A percentile compares a stretch with the other conserved stretches of the same genome.
Conservation (phyloP, 2,329 filamentous ascomycete species). For the Apiospora malaysiana region DNA sequence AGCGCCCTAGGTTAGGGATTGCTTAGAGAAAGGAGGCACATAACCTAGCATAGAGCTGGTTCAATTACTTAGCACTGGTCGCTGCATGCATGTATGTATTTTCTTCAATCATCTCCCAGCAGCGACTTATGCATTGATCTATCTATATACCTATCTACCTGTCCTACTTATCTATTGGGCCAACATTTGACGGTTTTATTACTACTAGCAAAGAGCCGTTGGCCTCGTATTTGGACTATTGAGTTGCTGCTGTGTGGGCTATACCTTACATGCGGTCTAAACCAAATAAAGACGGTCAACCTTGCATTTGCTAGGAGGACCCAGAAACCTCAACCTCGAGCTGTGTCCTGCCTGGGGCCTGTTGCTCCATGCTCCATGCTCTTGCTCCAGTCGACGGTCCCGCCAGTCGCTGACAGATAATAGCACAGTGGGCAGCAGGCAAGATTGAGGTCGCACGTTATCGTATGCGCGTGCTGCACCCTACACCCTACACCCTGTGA, state of each 20-base stretch:
- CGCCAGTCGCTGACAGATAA: not conserved
- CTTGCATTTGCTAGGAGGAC: conserved; percentile 2
- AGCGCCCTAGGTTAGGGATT: not conserved
- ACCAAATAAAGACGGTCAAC: conserved; percentile 14
- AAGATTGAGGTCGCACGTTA: conserved; percentile 16
- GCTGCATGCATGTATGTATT: no score
- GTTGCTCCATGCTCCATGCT: not conserved
- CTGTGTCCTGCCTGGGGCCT: conserved; percentile 13
- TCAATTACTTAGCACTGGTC: no score
- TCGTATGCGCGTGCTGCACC: conserved; percentile 14
- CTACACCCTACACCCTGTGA: conserved; percentile 10
- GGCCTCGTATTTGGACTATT: conserved; percentile 11
- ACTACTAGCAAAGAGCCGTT: conserved; percentile 6
- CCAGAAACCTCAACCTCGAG: not conserved
- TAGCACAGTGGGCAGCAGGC: conserved; percentile 15
- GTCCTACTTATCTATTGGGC: not conserved
- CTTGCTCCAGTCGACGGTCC: not conserved
- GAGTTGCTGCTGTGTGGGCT: conserved; percentile 12
- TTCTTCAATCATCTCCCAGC: not conserved
- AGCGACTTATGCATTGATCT: not conserved
- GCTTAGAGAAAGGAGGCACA: conserved; percentile 3
- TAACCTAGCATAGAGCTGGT: no score
- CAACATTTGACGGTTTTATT: conserved; percentile 2
- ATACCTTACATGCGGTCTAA: conserved; percentile 11
- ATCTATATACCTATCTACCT: no score